A percentile compares a stretch with the other conserved stretches of the same genome.
phyloP scores from a whole-genome alignment of 2,329 filamentous ascomycete species.

The Aspergillus puulaauensis region DNA sequence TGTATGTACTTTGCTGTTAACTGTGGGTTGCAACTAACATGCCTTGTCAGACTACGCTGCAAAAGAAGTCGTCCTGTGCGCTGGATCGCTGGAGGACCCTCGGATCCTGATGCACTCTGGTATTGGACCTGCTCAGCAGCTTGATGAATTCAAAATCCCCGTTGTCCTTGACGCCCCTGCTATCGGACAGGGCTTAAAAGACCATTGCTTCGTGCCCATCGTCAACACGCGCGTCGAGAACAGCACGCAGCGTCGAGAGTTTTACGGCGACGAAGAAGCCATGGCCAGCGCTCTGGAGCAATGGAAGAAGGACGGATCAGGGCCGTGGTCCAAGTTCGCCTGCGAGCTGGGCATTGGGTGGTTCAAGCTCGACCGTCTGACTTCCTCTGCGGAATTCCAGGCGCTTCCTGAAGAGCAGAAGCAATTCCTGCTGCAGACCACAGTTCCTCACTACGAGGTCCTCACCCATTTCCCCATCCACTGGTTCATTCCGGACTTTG shows the following conservation, averaged over 20 bases:
- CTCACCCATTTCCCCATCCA: too few relatives aligned
- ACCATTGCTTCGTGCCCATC: conserved; percentile 36
- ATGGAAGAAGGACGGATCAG: conserved; percentile 47
- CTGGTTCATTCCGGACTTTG: too few relatives aligned
- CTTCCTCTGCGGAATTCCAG: too few relatives aligned
- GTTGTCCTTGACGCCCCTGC: conserved; percentile 41
- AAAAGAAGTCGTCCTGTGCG: conserved; percentile 42
- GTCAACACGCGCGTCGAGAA: too few relatives aligned
- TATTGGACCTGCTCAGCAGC: conserved; percentile 46
- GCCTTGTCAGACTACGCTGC: conserved; percentile 27
- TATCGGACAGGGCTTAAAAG: conserved; percentile 47
- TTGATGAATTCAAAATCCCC: conserved; percentile 43
- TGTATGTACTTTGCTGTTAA: conserved; percentile 26
- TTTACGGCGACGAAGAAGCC: conserved; percentile 43
- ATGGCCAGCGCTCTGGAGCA: conserved; percentile 50
- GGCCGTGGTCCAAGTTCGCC: conserved; percentile 27
- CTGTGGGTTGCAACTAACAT: neutral
- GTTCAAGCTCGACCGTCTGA: too few relatives aligned
- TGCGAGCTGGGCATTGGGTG: too few relatives aligned
- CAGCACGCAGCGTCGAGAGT: conserved; percentile 26
- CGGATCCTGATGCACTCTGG: conserved; percentile 50
- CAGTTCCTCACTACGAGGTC: too few relatives aligned
- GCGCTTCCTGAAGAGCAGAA: too few relatives aligned
- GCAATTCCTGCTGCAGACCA: too few relatives aligned
- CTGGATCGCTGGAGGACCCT: conserved; percentile 42